Evolutionary conservation across 2,329 filamentous ascomycete genomes (phyloP), one percentile per base, ranked within the genome.

Genomic region (Aspergillus sp.): DNA sequence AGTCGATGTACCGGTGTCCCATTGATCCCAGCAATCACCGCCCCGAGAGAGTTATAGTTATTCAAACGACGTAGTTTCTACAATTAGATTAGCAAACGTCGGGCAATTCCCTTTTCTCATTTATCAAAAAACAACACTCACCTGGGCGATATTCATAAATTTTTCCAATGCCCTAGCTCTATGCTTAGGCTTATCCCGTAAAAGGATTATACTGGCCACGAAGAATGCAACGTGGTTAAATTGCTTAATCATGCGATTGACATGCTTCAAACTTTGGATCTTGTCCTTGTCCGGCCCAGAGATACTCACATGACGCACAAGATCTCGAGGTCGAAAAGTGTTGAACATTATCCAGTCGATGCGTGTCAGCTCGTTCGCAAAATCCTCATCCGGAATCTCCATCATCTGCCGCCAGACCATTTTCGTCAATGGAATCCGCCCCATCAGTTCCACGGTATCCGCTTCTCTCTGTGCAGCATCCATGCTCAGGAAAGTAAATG

Each of bases 291-390:
- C 73, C 5, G 70, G 64, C 1, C 73, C 71, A 0, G 88, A 86
- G 47, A 97, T 79, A 68, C 88, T 95, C 63, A 97, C 93, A 70
- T 97, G 90, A 4, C 95, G 89, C 43, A 98, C 89, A 49, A 98
- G 86, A 75, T 99, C 95, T 58, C 95, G 90, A 55, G 96, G 90
- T 24, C 91, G 87, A 61, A 98, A 96, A 1, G 92, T 93, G 52
- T 90, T 96, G 74, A 97, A 98, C 89, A 98, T 95, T 73, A 96
- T 87, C 93, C 93, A 98, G 76, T 99, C 95, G 55, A 99, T 96
- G 60, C 93, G 84, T 4, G 95, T 98, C 68, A 99, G 84, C 74
- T 99, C 95, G 59, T 89, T 88, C 15, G 93, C 93, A 64, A 98
- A 88, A 49, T 91, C 86, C 60, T 96, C 90, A 53, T 96, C 89